phyloP scores from a whole-genome alignment of 1,284 basidiomycete genomes.

The Ceratobasidium theobromae region DNA sequence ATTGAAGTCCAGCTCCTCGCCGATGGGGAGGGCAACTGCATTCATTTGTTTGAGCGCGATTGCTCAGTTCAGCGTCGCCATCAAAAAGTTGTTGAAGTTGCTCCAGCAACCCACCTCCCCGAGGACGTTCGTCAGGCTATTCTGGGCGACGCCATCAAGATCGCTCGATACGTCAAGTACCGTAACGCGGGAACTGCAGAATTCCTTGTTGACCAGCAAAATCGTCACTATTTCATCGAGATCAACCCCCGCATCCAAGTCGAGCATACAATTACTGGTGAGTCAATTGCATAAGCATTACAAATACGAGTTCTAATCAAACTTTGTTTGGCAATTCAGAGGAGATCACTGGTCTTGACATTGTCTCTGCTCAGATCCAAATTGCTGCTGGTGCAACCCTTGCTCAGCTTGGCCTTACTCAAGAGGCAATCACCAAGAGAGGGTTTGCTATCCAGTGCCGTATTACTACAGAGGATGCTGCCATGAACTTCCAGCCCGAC shows the following conservation, averaged over 20 bases:
- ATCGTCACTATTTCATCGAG: slow-evolving; percentile 98
- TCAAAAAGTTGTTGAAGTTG: slow-evolving; percentile 99
- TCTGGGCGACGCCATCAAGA: slow-evolving; percentile 87
- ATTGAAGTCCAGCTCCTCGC: slow-evolving; percentile 97
- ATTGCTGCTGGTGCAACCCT: slow-evolving; percentile 97
- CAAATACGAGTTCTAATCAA: slow-evolving; percentile 9
- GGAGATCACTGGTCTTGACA: slow-evolving; percentile 98
- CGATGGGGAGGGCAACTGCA: slow-evolving; percentile 87
- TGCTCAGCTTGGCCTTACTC: slow-evolving; percentile 93
- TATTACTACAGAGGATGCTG: slow-evolving; percentile 98
- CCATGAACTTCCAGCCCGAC: slow-evolving; percentile 92
- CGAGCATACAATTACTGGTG: slow-evolving; percentile 95
- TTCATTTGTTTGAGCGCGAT: slow-evolving; percentile 97
- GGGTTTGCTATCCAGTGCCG: slow-evolving; percentile 99
- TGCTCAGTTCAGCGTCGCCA: slow-evolving; percentile 98
- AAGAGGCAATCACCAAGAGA: slow-evolving; percentile 93
- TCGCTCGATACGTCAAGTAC: slow-evolving; percentile 90
- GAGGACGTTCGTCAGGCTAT: slow-evolving; percentile 91
- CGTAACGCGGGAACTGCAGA: slow-evolving; percentile 97
- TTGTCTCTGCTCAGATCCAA: slow-evolving; percentile 97
- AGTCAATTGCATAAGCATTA: slow-evolving; percentile 39
- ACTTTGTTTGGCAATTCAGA: slow-evolving; percentile 53
- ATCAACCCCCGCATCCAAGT: slow-evolving; percentile 98
- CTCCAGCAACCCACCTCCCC: slow-evolving; percentile 91
- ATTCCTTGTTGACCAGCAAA: slow-evolving; percentile 94